A percentile compares a stretch with the other conserved stretches of the same genome.
phyloP scores from a whole-genome alignment of 2,329 filamentous ascomycete species.

The Fusarium pseudograminearum region DNA sequence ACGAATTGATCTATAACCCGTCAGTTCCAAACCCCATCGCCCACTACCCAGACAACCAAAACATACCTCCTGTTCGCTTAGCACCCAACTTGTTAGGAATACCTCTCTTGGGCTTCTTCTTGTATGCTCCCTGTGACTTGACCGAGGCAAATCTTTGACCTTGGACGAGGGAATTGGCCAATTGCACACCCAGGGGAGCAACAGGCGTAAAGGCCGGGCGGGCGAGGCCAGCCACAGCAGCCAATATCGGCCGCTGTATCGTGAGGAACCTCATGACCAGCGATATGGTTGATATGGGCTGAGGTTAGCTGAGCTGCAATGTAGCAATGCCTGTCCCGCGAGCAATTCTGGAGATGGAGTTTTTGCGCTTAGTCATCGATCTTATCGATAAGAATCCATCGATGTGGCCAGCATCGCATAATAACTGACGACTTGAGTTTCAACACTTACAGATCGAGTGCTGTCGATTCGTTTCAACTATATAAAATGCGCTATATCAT shows the following conservation, averaged over 20 bases:
- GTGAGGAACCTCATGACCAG: constrained; percentile 61
- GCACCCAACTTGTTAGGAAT: constrained; percentile 88
- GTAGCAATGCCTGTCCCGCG: constrained; percentile 17
- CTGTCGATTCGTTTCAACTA: background rate
- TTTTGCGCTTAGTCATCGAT: constrained; percentile 48
- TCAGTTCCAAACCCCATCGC: constrained; percentile 15
- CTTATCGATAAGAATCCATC: constrained; percentile 47
- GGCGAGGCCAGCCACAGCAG: constrained; percentile 53
- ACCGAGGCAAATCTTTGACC: constrained; percentile 68
- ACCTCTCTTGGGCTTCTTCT: constrained; percentile 69
- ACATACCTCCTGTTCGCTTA: constrained; percentile 88
- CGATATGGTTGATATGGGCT: constrained; percentile 52
- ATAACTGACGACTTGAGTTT: constrained; percentile 9
- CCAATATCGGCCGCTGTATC: constrained; percentile 61
- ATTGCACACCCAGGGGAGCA: constrained; percentile 45
- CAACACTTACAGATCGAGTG: background rate
- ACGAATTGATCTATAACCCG: constrained; percentile 81
- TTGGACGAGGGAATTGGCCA: constrained; percentile 58
- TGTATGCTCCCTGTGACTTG: constrained; percentile 77
- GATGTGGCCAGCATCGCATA: constrained; percentile 45
- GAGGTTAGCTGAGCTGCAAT: constrained; percentile 45
- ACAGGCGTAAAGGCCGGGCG: constrained; percentile 42
- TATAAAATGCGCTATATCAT: constrained; percentile 52
- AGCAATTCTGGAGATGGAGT: constrained; percentile 43
- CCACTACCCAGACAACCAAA: background rate